Evolutionary conservation across 352 stramenopile genomes (phyloP), one percentile per base, ranked within the genome.

Genomic region (Phytopythium sindhum): DNA sequence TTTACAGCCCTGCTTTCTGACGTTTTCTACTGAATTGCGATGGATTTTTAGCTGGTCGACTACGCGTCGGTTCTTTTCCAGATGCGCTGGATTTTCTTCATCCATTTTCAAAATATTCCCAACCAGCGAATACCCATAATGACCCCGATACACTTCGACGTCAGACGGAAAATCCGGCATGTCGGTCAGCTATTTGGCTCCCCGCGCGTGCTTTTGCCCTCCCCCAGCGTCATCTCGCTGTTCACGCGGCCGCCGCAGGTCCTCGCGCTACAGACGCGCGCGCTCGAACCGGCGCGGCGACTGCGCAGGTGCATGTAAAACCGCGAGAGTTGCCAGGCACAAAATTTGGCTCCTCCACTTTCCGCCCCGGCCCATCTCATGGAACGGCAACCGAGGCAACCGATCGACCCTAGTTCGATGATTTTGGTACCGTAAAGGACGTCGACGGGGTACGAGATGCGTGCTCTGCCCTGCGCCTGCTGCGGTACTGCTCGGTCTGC

Each of bases 21-120:
- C 39, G 39, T 45, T 45, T 45, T 45, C 15, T 56, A 39, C 12
- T 10, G 4, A 17, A 0, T 57, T 59, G 8, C 24, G 53, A n/a
- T 60, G 54, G 54, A 60, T 60, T 50, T 57, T 60, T 60, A 29
- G 54, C 15, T 48, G 39, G 33, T 60, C 54, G 54, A 50, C 42
- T 9, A 10, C 7, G 10, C 3, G 33, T 39, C 33, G 33, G 42
- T 50, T 50, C 23, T 50, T 23, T 50, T n/a, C 17, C 17, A n/a
- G 42, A 50, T 28, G 28, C 10, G 9, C 54, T 60, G 54, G 54
- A 60, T 60, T 60, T 60, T 60, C 54, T 23, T 24, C 35, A 28
- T 29, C 24, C 54, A 48, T n/a, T 55, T 24, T 39, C 28, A 37
- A 35, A 55, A 55, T 55, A 39, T 55, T 37, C 23, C n/a, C 24